Conservation (phyloP, 1,284 basidiomycete genomes). For the Papiliotrema fonsecae region DNA sequence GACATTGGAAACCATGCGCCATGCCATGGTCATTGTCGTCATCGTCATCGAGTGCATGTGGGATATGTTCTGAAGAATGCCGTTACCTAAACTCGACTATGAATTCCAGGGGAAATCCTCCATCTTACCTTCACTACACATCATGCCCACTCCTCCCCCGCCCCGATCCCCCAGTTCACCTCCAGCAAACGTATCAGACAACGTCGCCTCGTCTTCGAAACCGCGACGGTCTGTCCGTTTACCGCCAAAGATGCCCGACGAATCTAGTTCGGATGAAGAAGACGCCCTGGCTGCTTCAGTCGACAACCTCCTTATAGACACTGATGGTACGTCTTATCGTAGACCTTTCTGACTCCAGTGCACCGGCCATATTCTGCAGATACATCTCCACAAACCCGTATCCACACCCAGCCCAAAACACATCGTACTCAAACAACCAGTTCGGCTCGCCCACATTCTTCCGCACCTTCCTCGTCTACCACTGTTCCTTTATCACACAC, state of each 20-base stretch:
- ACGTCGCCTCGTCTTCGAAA: not conserved
- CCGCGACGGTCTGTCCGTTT: slow-evolving; percentile 1
- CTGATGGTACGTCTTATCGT: not conserved
- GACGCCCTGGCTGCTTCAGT: not conserved
- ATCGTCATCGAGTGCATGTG: too few species aligned
- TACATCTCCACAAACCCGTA: slow-evolving; percentile 1
- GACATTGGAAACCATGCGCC: too few species aligned
- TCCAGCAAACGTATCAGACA: not conserved
- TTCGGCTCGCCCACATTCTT: not conserved
- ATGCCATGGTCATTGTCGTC: too few species aligned
- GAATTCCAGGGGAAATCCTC: too few species aligned
- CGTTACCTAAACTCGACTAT: too few species aligned
- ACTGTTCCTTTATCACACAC: not conserved
- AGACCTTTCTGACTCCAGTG: not conserved
- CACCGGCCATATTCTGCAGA: not conserved
- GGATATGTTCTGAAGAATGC: too few species aligned
- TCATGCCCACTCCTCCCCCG: not conserved
- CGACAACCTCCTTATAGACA: not conserved
- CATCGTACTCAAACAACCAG: too few species aligned
- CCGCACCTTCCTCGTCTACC: not conserved
- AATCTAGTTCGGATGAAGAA: slow-evolving; percentile 7
- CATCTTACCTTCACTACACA: not conserved
- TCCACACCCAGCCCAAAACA: not conserved
- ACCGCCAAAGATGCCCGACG: slow-evolving; percentile 2
- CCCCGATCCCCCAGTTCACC: not conserved